Evolutionary conservation across 495 filamentous ascomycete species (phyloP), one percentile per base, ranked within the genome.

Genomic region (Penicillium bovifimosum): DNA sequence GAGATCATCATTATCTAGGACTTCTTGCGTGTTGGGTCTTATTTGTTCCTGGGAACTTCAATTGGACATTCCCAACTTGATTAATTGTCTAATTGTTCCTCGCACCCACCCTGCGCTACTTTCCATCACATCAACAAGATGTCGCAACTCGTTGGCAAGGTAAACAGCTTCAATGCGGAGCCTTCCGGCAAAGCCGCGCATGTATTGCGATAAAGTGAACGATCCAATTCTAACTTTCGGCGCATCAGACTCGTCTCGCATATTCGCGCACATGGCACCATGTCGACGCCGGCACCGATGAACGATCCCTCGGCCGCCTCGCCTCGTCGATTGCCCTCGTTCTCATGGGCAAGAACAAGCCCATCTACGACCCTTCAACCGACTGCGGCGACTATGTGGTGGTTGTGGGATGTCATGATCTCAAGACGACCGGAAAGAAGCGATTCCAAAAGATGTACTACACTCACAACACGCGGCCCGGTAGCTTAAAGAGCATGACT

Each of bases 361-460:
- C 93, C 11, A 97, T 96, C 74, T 98, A 84, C 73, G 88, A 97
- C 69, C 95, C 90, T 16, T 82, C 86, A 53, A 96, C 93, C 49
- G 93, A 98, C 79, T 97, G 95, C 80, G 93, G 93, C 52, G 93
- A 98, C 82, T 98, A 98, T 70, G 92, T 98, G 5, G 93, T 98
- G 0, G 92, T 91, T 6, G 86, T 86, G 28, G 84, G 87, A 61
- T 98, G 93, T 78, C 80, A 85, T 46, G 84, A 90, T 52, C 79
- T 98, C 33, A 84, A 87, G 72, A 86, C 83, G 16, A 96, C 95
- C 29, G 93, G 93, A 58, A 87, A 86, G 72, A 98, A 98, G 77
- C 84, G 82, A 59, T 82, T 80, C 66, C 88, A 95, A 76, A 98
- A 98, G 80, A 83, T 81, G 64, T 98, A 98, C 80, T 95, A 96